Evolutionary conservation across 176 grass and related monocot genomes (phyloP).

Genomic region (Tuctoria greenei): DNA sequence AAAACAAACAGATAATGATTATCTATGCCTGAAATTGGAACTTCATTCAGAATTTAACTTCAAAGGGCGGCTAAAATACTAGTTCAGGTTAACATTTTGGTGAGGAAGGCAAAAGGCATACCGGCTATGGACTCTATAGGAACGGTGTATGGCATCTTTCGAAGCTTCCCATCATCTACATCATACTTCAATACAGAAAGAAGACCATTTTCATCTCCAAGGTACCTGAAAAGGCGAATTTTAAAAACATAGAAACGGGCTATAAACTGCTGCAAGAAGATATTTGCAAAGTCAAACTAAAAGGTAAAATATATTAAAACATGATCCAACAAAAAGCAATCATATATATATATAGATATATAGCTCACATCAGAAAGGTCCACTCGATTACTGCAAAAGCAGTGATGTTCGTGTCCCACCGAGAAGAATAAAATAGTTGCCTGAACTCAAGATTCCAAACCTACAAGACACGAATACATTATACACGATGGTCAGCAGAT

Average conservation of each 20-base stretch:
- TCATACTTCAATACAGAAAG: slow-evolving; percentile 88
- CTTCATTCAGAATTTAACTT: slow-evolving; percentile 25
- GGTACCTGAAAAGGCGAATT: slow-evolving; percentile 56
- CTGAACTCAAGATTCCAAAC: slow-evolving; percentile 96
- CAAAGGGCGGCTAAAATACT: background rate
- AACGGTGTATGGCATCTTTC: slow-evolving; percentile 78
- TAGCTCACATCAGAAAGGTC: slow-evolving; percentile 77
- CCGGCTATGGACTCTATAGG: slow-evolving; percentile 53
- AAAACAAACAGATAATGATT: background rate
- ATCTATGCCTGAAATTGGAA: slow-evolving; percentile 23
- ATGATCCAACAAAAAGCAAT: background rate
- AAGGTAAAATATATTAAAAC: slow-evolving; percentile 2
- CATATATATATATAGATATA: background rate
- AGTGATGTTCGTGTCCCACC: slow-evolving; percentile 84
- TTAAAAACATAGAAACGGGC: slow-evolving; percentile 30
- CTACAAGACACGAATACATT: slow-evolving; percentile 38
- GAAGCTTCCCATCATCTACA: slow-evolving; percentile 77
- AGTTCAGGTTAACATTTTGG: background rate
- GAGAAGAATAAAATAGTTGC: slow-evolving; percentile 64
- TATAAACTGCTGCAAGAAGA: background rate
- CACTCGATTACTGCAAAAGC: slow-evolving; percentile 83
- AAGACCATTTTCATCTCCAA: slow-evolving; percentile 93
- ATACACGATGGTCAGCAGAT: background rate
- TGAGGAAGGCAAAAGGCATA: slow-evolving; percentile 31
- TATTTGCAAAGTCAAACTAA: slow-evolving; percentile 15